These are phyloP conservation scores for Phanerodontia chrysosporium DNA, from an alignment of 768 basidiomycete genomes.

Conservation along the genomic window DNA sequence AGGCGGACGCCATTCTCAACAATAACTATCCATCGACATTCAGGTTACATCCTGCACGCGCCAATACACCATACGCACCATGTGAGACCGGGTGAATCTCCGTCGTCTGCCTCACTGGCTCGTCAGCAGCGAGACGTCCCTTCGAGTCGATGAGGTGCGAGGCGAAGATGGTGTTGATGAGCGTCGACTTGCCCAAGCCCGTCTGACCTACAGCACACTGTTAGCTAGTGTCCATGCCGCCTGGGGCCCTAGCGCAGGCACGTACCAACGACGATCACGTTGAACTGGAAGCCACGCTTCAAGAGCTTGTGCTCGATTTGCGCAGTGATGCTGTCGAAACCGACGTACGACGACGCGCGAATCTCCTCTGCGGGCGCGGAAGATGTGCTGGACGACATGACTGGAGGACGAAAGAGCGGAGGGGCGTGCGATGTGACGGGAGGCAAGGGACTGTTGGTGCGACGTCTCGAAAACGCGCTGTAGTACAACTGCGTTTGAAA, in stretches of 20 bases:
- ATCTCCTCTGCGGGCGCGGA: conserved; percentile 62
- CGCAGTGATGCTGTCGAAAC: conserved; percentile 95
- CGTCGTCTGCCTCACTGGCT: conserved; percentile 91
- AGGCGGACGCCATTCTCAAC: conserved; percentile 94
- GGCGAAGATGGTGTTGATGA: conserved; percentile 99
- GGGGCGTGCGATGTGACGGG: background rate
- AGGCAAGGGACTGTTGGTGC: background rate
- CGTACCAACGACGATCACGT: conserved; percentile 93
- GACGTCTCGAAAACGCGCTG: background rate
- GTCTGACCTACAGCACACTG: conserved; percentile 71
- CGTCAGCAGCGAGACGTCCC: conserved; percentile 84
- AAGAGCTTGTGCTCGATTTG: conserved; percentile 99
- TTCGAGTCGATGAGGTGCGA: conserved; percentile 98
- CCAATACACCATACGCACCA: conserved; percentile 47
- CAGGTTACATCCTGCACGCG: background rate
- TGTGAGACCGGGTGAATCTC: conserved; percentile 95
- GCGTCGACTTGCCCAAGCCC: conserved; percentile 95
- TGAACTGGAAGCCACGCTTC: conserved; percentile 99
- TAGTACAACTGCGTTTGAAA: background rate
- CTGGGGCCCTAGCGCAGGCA: conserved; percentile 21
- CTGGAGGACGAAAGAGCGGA: background rate
- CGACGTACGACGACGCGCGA: conserved; percentile 89
- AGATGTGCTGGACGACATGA: background rate
- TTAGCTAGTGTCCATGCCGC: background rate
- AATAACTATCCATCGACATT: conserved; percentile 58